These are phyloP conservation scores for Monosporascus sp. DNA, from an alignment of 2,329 filamentous ascomycete genomes.

Conservation along the genomic window DNA sequence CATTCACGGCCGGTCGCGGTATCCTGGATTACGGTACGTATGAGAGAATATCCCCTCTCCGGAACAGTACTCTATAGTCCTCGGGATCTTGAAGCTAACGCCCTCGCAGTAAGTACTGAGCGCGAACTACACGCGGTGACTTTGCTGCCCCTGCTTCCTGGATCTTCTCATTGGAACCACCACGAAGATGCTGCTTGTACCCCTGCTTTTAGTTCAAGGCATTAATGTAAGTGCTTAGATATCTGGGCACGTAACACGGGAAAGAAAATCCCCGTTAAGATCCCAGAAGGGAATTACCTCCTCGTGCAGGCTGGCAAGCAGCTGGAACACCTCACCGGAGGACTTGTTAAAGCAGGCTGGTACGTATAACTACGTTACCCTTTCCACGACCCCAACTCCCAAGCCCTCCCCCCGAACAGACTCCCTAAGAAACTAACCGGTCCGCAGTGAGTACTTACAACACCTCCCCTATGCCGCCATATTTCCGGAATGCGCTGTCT, in stretches of 20 bases:
- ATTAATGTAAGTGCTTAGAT: conserved; percentile 21
- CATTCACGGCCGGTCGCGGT: conserved; percentile 59
- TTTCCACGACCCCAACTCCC: no score
- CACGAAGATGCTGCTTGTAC: no score
- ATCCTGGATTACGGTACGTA: conserved; percentile 45
- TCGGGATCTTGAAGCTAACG: background rate
- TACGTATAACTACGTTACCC: background rate
- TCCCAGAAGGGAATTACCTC: conserved; percentile 52
- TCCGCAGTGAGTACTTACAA: background rate
- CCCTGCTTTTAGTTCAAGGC: no score
- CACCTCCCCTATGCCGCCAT: background rate
- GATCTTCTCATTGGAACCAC: no score
- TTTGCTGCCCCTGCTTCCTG: no score
- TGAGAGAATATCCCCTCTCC: background rate
- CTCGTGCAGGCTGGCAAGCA: conserved; percentile 61
- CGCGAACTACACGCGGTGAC: background rate
- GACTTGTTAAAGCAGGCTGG: conserved; percentile 55
- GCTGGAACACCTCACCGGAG: conserved; percentile 57
- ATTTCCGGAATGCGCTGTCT: no score
- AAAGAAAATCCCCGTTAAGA: conserved; percentile 52
- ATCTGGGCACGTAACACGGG: conserved; percentile 62
- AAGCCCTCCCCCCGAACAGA: no score
- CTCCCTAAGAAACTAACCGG: background rate
- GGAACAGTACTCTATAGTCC: no score
- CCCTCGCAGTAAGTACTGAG: background rate